Evolutionary conservation across 371 early-diverging fungal genomes (phyloP).

Genomic region (Paraphysoderma sedebokerense): DNA sequence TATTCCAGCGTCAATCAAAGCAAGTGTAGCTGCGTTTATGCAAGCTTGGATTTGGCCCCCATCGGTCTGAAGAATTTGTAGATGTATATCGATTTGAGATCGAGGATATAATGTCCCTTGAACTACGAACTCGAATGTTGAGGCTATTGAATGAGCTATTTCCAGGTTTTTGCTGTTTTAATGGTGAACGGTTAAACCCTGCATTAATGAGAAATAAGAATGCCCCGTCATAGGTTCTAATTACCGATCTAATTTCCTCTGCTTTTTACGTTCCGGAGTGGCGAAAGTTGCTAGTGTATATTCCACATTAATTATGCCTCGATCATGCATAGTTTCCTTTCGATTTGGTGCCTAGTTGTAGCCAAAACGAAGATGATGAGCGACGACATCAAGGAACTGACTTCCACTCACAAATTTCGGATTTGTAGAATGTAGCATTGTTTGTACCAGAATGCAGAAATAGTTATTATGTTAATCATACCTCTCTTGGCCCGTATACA

Average conservation of each 20-base stretch:
- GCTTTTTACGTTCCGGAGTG: constrained; percentile 66
- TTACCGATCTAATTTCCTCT: constrained; percentile 67
- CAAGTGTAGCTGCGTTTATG: constrained; percentile 86
- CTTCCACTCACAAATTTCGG: no score
- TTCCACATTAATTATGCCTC: constrained; percentile 72
- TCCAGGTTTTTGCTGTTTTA: constrained; percentile 29
- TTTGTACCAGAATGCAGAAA: no score
- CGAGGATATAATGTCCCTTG: constrained; percentile 52
- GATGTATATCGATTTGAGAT: constrained; percentile 78
- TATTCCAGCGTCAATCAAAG: constrained; percentile 91
- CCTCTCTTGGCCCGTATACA: constrained; percentile 89
- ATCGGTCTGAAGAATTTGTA: constrained; percentile 82
- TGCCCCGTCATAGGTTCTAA: background rate
- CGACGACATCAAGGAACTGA: no score
- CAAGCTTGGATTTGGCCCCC: constrained; percentile 74
- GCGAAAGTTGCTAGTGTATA: constrained; percentile 83
- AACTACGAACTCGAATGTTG: constrained; percentile 84
- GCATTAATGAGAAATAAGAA: background rate
- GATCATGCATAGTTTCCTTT: constrained; percentile 43
- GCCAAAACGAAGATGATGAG: no score
- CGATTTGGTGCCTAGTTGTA: constrained; percentile 46
- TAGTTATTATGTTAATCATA: constrained; percentile 10
- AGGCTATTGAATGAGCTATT: constrained; percentile 60
- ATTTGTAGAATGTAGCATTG: no score
- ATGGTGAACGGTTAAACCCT: background rate